These are phyloP conservation scores for Aechmea fasciata DNA, from an alignment of 176 grass and related monocot genomes.

Conservation along the genomic window DNA sequence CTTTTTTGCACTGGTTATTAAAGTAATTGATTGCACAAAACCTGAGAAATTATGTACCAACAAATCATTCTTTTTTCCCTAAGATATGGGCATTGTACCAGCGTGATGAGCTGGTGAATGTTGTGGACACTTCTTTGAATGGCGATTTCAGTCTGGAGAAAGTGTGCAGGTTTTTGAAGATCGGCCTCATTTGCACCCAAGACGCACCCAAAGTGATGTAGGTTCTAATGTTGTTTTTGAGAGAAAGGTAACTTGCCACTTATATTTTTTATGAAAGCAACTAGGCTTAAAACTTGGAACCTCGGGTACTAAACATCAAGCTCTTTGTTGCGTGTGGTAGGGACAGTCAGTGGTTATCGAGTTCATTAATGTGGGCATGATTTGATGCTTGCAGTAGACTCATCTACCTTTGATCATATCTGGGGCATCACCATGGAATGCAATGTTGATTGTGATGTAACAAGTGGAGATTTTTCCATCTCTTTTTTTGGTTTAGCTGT, in stretches of 20 bases:
- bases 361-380: constrained; percentile 80
- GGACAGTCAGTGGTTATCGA: constrained; percentile 33
- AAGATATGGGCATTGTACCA: constrained; percentile 61
- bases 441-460: constrained; percentile 88
- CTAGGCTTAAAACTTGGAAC: too few species aligned
- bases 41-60: constrained; percentile 9
- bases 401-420: constrained; percentile 74
- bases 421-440: constrained; percentile 81
- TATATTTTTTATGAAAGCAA: too few species aligned
- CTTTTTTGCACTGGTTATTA: neutral
- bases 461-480: constrained; percentile 11
- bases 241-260: too few species aligned
- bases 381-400: constrained; percentile 33
- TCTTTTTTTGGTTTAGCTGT: neutral
- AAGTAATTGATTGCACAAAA: neutral
- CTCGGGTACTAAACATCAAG: too few species aligned
- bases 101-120: constrained; percentile 30
- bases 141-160: constrained; percentile 28
- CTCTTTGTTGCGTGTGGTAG: too few species aligned
- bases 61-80: constrained; percentile 10
- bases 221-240: too few species aligned
- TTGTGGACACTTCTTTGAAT: constrained; percentile 44
- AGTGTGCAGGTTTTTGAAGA: constrained; percentile 42
- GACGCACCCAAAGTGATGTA: constrained; percentile 33
- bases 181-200: constrained; percentile 74